phyloP scores from a whole-genome alignment of 1,139 yeast species.

The Komagataea norvegica region DNA sequence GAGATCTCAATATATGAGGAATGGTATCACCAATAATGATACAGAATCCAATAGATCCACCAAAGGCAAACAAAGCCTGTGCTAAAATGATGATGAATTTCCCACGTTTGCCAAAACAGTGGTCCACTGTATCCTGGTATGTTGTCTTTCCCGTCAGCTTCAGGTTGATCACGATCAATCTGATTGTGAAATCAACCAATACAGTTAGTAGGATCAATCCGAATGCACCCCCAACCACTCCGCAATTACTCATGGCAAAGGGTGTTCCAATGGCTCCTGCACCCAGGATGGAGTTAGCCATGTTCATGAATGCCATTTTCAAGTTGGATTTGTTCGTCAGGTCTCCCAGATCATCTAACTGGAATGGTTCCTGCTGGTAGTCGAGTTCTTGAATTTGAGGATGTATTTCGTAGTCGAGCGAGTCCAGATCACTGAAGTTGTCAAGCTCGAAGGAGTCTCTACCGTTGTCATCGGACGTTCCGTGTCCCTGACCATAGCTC shows the following conservation, averaged over 20 bases:
- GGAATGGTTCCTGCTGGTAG: conserved; percentile 18
- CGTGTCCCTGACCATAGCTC: no score
- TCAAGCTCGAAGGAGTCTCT: conserved; percentile 16
- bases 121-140: conserved; percentile 80
- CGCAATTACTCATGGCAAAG: conserved; percentile 77
- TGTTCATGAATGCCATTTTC: conserved; percentile 92
- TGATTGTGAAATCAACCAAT: conserved; percentile 82
- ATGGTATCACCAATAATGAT: conserved; percentile 93
- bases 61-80: conserved; percentile 87
- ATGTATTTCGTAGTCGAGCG: conserved; percentile 22
- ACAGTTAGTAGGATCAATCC: conserved; percentile 56
- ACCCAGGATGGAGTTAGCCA: conserved; percentile 91
- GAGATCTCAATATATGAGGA: conserved; percentile 77
- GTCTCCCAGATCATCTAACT: conserved; percentile 12
- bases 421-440: conserved; percentile 21
- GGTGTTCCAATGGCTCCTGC: conserved; percentile 97
- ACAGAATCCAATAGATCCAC: conserved; percentile 92
- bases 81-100: conserved; percentile 62
- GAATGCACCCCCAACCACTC: conserved; percentile 68
- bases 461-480: neutral
- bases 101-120: conserved; percentile 75
- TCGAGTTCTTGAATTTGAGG: conserved; percentile 14
- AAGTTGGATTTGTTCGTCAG: conserved; percentile 35
- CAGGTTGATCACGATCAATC: conserved; percentile 80
- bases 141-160: conserved; percentile 70